Evolutionary conservation across 306 rosid species (phyloP).

Genomic region (Prunus davidiana): DNA sequence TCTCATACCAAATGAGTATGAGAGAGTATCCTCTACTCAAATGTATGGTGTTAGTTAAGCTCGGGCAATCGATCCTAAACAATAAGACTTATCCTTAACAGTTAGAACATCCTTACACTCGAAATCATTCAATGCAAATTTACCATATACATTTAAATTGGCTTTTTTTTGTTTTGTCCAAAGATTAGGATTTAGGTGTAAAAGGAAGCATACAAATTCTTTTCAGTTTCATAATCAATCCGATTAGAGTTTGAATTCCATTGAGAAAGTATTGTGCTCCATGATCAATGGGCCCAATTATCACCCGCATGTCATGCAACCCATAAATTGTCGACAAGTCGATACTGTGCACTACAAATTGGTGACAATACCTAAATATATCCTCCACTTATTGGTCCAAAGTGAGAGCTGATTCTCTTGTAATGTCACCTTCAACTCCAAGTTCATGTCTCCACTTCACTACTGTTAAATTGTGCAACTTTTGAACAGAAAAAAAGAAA

Average conservation of each 20-base stretch:
- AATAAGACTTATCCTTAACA: too few relatives aligned
- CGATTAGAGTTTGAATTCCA: constrained; percentile 32
- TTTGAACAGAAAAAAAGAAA: constrained; percentile 22
- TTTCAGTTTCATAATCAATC: neutral
- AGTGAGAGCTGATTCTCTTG: constrained; percentile 45
- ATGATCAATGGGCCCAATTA: constrained; percentile 49
- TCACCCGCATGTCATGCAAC: constrained; percentile 7
- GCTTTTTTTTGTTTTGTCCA: too few relatives aligned
- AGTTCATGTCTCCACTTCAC: constrained; percentile 39
- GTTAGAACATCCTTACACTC: too few relatives aligned
- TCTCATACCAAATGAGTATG: too few relatives aligned
- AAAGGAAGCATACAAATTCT: too few relatives aligned
- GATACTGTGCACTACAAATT: constrained; percentile 43
- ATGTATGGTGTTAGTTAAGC: too few relatives aligned
- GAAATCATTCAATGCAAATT: too few relatives aligned
- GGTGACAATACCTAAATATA: constrained; percentile 40
- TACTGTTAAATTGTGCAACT: constrained; percentile 26
- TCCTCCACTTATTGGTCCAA: constrained; percentile 36
- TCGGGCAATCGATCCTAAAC: too few relatives aligned
- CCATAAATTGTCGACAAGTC: constrained; percentile 50
- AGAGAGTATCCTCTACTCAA: too few relatives aligned
- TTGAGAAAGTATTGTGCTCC: constrained; percentile 31
- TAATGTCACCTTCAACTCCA: constrained; percentile 47
- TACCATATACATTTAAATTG: too few relatives aligned
- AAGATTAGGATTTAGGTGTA: too few relatives aligned